Percentiles rank a stretch among this genome's conserved stretches.
Conservation (phyloP, 768 basidiomycete genomes). For the Pholiota microspora region DNA sequence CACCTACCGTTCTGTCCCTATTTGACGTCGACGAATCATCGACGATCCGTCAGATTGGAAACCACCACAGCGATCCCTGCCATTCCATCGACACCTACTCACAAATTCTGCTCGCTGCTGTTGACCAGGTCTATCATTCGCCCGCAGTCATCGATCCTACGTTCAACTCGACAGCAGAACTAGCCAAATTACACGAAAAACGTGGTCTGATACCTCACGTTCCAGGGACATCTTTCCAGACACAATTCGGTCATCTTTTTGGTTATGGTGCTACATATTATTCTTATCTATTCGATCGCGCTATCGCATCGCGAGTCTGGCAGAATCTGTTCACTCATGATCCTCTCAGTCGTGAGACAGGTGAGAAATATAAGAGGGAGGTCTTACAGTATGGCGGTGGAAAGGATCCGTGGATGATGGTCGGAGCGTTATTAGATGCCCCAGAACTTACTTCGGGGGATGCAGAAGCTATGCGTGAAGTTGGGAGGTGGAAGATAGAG, state of each 20-base stretch:
- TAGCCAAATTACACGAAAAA: conserved; percentile 59
- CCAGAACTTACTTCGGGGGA: conserved; percentile 73
- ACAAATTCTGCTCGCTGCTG: conserved; percentile 83
- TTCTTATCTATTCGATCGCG: conserved; percentile 94
- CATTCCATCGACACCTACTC: conserved; percentile 85
- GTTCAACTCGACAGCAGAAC: conserved; percentile 74
- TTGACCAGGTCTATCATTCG: conserved; percentile 93
- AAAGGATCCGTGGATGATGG: conserved; percentile 92
- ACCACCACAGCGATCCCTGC: conserved; percentile 74
- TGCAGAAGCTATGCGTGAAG: conserved; percentile 80
- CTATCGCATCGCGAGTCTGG: conserved; percentile 95
- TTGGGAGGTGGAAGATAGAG: conserved; percentile 87
- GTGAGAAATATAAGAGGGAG: conserved; percentile 79
- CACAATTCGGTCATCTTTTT: conserved; percentile 92
- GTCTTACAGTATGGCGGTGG: conserved; percentile 84
- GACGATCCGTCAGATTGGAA: conserved; percentile 45
- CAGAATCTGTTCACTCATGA: conserved; percentile 63
- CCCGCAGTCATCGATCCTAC: conserved; percentile 45
- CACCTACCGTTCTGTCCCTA: conserved; percentile 77
- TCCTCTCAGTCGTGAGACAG: conserved; percentile 68
- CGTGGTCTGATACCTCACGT: conserved; percentile 85
- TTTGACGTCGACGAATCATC: conserved; percentile 58
- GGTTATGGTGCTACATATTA: conserved; percentile 99
- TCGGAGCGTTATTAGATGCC: conserved; percentile 63
- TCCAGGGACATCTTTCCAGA: conserved; percentile 86